These are phyloP conservation scores for Ceratocystis papillata DNA, from an alignment of 2,329 filamentous ascomycete species.

Conservation along the genomic window DNA sequence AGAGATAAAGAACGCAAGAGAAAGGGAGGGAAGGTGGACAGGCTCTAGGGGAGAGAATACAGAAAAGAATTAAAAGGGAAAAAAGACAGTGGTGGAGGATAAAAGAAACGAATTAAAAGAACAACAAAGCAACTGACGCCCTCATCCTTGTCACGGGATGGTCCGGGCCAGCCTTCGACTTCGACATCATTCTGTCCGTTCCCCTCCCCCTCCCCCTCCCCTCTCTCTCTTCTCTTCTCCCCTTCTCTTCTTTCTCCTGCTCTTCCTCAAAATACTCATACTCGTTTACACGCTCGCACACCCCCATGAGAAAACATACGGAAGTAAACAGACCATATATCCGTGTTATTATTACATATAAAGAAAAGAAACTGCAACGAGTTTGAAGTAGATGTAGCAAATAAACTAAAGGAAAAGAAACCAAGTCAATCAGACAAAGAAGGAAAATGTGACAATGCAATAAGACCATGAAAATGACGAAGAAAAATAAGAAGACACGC, in stretches of 20 bases:
- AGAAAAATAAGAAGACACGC: constrained; percentile 7
- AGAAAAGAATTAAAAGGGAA: background rate
- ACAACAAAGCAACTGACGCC: no score
- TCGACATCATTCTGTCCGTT: background rate
- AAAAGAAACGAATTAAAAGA: background rate
- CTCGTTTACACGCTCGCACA: background rate
- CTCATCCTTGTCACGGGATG: background rate
- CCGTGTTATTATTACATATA: background rate
- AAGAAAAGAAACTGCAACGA: no score
- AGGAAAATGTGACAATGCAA: constrained; percentile 9
- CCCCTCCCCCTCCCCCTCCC: background rate
- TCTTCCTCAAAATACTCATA: background rate
- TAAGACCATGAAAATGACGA: constrained; percentile 13
- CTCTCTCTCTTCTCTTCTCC: background rate
- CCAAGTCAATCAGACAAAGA: background rate
- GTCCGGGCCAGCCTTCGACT: background rate
- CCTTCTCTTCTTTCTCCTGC: background rate
- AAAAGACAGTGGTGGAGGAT: background rate
- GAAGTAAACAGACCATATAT: background rate
- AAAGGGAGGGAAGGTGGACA: background rate
- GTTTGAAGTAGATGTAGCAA: background rate
- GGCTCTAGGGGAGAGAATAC: background rate
- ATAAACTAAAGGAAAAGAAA: background rate
- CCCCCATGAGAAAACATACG: background rate
- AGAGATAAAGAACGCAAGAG: background rate